Evolutionary conservation across 2,329 filamentous ascomycete species (phyloP), one percentile per base, ranked within the genome.

Genomic region (Aspergillus sergii): DNA sequence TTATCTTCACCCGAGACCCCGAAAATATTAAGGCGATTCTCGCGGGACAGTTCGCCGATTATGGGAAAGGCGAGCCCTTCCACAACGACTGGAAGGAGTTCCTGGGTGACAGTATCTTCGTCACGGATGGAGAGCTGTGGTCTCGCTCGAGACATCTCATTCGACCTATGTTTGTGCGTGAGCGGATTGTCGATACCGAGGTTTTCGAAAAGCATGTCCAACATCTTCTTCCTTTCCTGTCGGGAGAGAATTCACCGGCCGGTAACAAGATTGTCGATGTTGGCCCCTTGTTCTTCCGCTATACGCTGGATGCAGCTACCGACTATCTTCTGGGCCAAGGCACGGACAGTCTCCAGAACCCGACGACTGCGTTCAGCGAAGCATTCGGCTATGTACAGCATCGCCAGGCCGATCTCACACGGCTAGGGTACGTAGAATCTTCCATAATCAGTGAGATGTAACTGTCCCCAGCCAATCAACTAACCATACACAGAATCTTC

Each of bases 11-110:
- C 0, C 86, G 86, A 6, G 93, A 97, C 69, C 91, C 91, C 0
- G 92, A 96, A 72, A 97, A 97, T 74, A 91, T 96, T 81, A 96
- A 97, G 77, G 92, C 94, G 7, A 85, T 97, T 26, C 83, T 97
- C n/a, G 91, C 93, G 0, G 91, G 90, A 1, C 92, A 97, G 73
- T 97, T 97, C 73, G 79, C 80, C 46, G 91, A 96, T 73, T 97
- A 89, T 73, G 94, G 93, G 66, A 97, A 97, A 79, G 93, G 93
- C 10, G 70, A 78, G 58, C 39, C 71, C 26, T 96, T 96, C 79
- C 89, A 94, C 70, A 69, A 78, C 10, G 89, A 93, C 58, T 96
- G 91, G 90, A 83, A 86, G 62, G 86, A 88, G 16, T 96, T 96
- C 69, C 81, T 97, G 23, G 93, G 93, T n/a, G 89, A 96, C 74